Conservation (phyloP, 768 basidiomycete genomes). For the Boletus subparvulus region DNA sequence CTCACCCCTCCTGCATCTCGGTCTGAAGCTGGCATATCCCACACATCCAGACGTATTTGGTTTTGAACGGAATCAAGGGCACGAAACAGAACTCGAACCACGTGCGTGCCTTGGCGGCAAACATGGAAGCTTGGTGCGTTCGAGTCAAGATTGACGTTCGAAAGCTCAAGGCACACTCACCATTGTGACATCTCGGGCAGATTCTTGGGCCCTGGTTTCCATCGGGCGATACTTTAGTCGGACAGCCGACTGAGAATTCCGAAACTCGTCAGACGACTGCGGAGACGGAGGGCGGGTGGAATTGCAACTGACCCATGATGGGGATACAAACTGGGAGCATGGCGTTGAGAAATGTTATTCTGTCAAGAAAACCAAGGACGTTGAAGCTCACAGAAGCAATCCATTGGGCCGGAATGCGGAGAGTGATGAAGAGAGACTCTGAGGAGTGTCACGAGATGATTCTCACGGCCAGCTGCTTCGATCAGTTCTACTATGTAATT, state of each 20-base stretch:
- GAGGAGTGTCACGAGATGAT: background rate
- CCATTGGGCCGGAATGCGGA: background rate
- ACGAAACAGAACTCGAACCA: conserved; percentile 82
- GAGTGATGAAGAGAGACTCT: background rate
- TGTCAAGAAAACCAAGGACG: background rate
- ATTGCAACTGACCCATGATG: conserved; percentile 43
- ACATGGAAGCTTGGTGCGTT: conserved; percentile 49
- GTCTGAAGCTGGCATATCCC: conserved; percentile 67
- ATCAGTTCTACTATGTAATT: too few species aligned
- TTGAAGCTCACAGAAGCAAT: conserved; percentile 10
- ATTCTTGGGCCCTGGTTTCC: conserved; percentile 51
- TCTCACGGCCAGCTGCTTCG: too few species aligned
- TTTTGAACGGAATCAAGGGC: conserved; percentile 63
- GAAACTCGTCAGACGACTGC: conserved; percentile 7
- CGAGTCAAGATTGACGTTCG: background rate
- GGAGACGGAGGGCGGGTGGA: background rate
- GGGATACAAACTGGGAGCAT: conserved; percentile 48
- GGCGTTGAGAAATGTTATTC: background rate
- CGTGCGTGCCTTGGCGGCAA: conserved; percentile 59
- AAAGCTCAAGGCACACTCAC: conserved; percentile 36
- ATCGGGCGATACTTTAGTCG: conserved; percentile 56
- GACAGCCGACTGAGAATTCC: conserved; percentile 57
- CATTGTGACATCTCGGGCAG: conserved; percentile 74
- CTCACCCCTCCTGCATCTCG: conserved; percentile 51
- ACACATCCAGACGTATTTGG: conserved; percentile 68